Evolutionary conservation across 176 grass and related monocot species (phyloP).

Genomic region (Pharus latifolius): DNA sequence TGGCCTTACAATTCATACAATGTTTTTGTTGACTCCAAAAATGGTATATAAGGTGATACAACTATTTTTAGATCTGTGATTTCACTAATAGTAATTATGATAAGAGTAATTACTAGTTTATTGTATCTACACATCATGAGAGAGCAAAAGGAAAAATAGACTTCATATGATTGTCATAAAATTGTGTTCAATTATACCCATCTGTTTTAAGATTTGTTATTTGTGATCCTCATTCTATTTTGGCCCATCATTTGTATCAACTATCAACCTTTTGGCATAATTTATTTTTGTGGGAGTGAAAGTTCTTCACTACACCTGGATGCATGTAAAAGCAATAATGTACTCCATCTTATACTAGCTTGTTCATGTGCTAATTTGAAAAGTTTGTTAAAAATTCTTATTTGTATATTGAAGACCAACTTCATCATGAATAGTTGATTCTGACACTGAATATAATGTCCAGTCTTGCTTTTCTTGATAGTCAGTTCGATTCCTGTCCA

Average conservation of each 20-base stretch:
- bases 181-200: background rate
- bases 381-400: background rate
- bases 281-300: background rate
- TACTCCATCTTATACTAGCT: background rate
- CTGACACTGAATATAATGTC: background rate
- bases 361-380: background rate
- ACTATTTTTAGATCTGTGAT: background rate
- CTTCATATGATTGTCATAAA: background rate
- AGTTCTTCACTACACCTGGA: background rate
- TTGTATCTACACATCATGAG: background rate
- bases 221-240: background rate
- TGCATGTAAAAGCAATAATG: background rate
- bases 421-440: background rate
- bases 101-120: background rate
- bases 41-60: background rate
- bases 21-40: too few species aligned
- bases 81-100: background rate
- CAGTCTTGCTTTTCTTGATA: conserved; percentile 6
- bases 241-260: background rate
- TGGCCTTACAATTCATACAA: too few species aligned
- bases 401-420: background rate
- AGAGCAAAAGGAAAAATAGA: background rate
- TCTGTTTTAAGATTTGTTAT: background rate
- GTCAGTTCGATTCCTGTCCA: conserved; percentile 30
- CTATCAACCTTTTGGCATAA: background rate